Conservation (phyloP, 768 basidiomycete genomes). For the Leucosporidium creatinivorum region DNA sequence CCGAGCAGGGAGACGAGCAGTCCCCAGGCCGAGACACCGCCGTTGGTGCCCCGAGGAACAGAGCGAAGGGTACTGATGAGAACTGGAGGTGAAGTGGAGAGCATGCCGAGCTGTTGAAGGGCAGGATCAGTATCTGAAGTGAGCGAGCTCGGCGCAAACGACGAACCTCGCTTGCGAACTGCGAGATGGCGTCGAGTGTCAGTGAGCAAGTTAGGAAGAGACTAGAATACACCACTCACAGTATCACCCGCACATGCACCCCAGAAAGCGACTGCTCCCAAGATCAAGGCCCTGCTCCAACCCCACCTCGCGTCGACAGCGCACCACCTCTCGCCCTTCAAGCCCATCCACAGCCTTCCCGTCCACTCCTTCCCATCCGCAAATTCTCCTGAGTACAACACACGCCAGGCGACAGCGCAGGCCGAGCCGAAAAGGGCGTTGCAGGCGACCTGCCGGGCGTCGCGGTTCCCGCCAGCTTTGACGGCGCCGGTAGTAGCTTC, state of each 20-base stretch:
- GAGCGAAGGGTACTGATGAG: constrained; percentile 68
- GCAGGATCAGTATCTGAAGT: background rate
- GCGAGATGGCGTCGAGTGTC: too few species aligned
- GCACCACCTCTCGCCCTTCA: constrained; percentile 12
- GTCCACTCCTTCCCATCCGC: background rate
- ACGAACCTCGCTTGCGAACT: constrained; percentile 62
- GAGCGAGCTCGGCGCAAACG: background rate
- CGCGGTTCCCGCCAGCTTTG: constrained; percentile 63
- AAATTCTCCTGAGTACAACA: constrained; percentile 9
- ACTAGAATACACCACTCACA: background rate
- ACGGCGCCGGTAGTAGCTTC: background rate
- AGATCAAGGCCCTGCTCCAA: constrained; percentile 11
- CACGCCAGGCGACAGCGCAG: constrained; percentile 57
- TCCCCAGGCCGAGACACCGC: constrained; percentile 69
- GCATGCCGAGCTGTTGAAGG: constrained; percentile 58
- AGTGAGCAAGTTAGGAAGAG: background rate
- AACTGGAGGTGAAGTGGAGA: constrained; percentile 57
- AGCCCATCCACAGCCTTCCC: background rate
- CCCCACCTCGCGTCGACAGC: background rate
- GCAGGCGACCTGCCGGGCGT: constrained; percentile 64
- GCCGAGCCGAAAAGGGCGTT: constrained; percentile 63
- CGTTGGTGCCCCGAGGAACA: constrained; percentile 87
- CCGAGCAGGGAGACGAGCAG: constrained; percentile 66
- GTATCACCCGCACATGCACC: constrained; percentile 29
- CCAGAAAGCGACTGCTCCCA: constrained; percentile 28